phyloP scores from a whole-genome alignment of 179 eudicot species.

The Actinidia arguta region DNA sequence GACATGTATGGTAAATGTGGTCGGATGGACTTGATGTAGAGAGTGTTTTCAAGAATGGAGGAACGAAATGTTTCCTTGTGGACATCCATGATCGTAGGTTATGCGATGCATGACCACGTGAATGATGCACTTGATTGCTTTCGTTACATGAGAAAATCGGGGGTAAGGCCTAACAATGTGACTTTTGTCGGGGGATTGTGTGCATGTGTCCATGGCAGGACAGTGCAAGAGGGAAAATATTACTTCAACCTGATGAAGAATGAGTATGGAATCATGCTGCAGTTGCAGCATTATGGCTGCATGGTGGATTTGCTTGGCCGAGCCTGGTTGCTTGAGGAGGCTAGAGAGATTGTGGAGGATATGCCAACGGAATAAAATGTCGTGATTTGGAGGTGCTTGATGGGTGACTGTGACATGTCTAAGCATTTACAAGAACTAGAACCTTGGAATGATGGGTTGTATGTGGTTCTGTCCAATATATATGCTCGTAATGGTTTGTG shows the following conservation, averaged over 20 bases:
- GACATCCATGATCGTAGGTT: conserved; percentile 92
- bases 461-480: conserved; percentile 74
- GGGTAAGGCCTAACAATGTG: conserved; percentile 68
- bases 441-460: conserved; percentile 85
- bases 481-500: conserved; percentile 77
- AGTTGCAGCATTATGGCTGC: conserved; percentile 79
- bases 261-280: conserved; percentile 52
- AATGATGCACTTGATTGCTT: conserved; percentile 63
- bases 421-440: conserved; percentile 64
- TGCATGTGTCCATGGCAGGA: conserved; percentile 87
- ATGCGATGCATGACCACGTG: conserved; percentile 64
- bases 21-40: conserved; percentile 71
- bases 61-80: conserved; percentile 73
- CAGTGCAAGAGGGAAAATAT: conserved; percentile 66
- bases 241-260: conserved; percentile 63
- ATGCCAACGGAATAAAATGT: conserved; percentile 84
- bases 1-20: conserved; percentile 94
- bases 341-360: conserved; percentile 61
- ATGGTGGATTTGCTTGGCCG: conserved; percentile 91
- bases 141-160: conserved; percentile 49
- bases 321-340: conserved; percentile 78
- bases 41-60: conserved; percentile 62
- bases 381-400: conserved; percentile 79
- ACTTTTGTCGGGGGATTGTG: conserved; percentile 81
- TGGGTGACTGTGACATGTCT: conserved; percentile 91